phyloP scores from a whole-genome alignment of 345 rosid genomes.

The Linum lewisii region DNA sequence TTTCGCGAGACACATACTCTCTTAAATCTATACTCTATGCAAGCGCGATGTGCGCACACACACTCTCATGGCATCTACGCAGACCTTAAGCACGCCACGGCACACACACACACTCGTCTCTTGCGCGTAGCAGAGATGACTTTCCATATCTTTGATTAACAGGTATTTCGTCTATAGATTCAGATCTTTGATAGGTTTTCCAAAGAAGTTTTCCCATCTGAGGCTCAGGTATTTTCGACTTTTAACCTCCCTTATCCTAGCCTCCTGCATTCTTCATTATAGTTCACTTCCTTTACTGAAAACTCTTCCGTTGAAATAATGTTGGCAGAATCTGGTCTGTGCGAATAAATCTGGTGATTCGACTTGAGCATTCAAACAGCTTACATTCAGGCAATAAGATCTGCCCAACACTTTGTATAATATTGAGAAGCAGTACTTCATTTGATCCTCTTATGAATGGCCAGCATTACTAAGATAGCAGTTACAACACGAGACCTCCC shows the following conservation, averaged over 20 bases:
- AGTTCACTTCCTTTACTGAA: neutral
- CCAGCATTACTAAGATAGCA: slow-evolving; percentile 63
- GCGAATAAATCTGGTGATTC: slow-evolving; percentile 72
- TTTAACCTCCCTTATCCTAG: neutral
- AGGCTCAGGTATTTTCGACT: slow-evolving; percentile 46
- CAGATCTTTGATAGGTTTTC: slow-evolving; percentile 84
- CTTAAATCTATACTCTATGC: too few relatives aligned
- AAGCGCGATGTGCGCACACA: too few relatives aligned
- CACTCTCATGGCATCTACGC: too few relatives aligned
- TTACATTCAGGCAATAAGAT: slow-evolving; percentile 81
- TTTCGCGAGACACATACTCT: too few relatives aligned
- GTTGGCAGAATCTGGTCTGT: slow-evolving; percentile 74
- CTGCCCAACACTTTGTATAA: slow-evolving; percentile 75
- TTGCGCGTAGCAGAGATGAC: too few relatives aligned
- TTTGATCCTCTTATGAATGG: slow-evolving; percentile 87
- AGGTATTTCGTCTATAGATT: slow-evolving; percentile 83
- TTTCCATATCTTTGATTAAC: slow-evolving; percentile 13
- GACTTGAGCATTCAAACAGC: slow-evolving; percentile 91
- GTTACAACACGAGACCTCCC: too few relatives aligned
- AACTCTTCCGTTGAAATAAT: neutral
- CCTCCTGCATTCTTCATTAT: neutral
- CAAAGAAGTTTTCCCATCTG: slow-evolving; percentile 43
- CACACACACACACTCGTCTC: too few relatives aligned
- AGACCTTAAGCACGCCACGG: too few relatives aligned
- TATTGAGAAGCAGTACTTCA: slow-evolving; percentile 83